Percentiles rank a stretch among this genome's conserved stretches.
Evolutionary conservation across 2,329 filamentous ascomycete genomes (phyloP).

Genomic region (Leptosphaerulina australis): DNA sequence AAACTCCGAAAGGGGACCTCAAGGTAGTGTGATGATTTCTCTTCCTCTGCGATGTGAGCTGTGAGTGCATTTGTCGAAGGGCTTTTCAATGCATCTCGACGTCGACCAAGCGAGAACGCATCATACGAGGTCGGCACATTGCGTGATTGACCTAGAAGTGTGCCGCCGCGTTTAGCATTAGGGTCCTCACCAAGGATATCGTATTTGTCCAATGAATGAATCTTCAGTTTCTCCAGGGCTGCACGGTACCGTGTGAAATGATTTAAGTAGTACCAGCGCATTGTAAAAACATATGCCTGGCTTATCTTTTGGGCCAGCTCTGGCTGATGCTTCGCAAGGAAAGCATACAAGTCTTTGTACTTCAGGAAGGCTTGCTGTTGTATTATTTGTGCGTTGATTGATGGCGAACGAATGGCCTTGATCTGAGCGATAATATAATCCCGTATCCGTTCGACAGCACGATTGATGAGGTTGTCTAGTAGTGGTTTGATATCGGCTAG

Average conservation of each 20-base stretch:
- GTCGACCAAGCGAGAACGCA: slow-evolving; percentile 84
- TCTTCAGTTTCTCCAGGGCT: slow-evolving; percentile 80
- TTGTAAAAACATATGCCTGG: slow-evolving; percentile 95
- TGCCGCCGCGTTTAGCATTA: slow-evolving; percentile 64
- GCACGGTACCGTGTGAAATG: slow-evolving; percentile 89
- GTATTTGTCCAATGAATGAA: slow-evolving; percentile 81
- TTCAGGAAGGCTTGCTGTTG: slow-evolving; percentile 90
- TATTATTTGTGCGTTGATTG: slow-evolving; percentile 96
- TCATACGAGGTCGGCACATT: slow-evolving; percentile 71
- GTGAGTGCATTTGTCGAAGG: slow-evolving; percentile 77
- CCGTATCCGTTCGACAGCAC: slow-evolving; percentile 90
- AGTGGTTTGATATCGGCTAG: slow-evolving; percentile 83
- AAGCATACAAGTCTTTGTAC: slow-evolving; percentile 86
- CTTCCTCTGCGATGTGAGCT: slow-evolving; percentile 90
- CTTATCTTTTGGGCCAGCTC: slow-evolving; percentile 88
- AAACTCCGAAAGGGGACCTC: slow-evolving; percentile 93
- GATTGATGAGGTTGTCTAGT: slow-evolving; percentile 80
- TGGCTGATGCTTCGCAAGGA: slow-evolving; percentile 80
- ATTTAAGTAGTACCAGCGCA: slow-evolving; percentile 96
- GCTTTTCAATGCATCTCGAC: slow-evolving; percentile 79
- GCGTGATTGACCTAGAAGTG: slow-evolving; percentile 37
- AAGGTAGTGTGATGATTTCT: slow-evolving; percentile 81
- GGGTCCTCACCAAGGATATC: slow-evolving; percentile 85
- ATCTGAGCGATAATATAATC: slow-evolving; percentile 95
- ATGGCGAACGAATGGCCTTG: slow-evolving; percentile 89